A percentile compares a stretch with the other conserved stretches of the same genome.
Conservation (phyloP, 2,329 filamentous ascomycete species). For the Falciphora oryzae region DNA sequence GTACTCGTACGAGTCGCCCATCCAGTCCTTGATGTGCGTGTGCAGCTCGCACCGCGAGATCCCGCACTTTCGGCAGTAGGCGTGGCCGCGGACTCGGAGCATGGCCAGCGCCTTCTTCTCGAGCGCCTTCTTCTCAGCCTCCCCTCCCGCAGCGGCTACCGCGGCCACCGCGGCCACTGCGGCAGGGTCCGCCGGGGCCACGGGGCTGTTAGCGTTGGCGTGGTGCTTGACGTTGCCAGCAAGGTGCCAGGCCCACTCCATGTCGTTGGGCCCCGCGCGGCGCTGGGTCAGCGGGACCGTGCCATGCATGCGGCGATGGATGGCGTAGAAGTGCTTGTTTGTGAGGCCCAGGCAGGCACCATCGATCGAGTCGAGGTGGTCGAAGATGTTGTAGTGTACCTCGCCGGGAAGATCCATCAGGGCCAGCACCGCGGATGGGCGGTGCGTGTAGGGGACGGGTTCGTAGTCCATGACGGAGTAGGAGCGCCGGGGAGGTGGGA, state of each 20-base stretch:
- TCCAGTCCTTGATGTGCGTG: constrained; percentile 55
- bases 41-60: constrained; percentile 57
- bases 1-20: constrained; percentile 52
- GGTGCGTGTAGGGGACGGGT: constrained; percentile 44
- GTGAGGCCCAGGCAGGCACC: constrained; percentile 56
- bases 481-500: constrained; percentile 46
- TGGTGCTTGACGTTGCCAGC: constrained; percentile 35
- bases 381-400: constrained; percentile 55
- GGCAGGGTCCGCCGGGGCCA: constrained; percentile 1
- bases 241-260: constrained; percentile 59
- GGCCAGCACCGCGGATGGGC: constrained; percentile 38
- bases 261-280: constrained; percentile 54
- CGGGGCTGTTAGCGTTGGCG: not conserved
- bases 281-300: constrained; percentile 50
- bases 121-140: constrained; percentile 13
- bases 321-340: constrained; percentile 51
- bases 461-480: constrained; percentile 58
- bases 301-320: constrained; percentile 52
- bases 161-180: constrained; percentile 10
- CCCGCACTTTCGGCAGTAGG: constrained; percentile 58
- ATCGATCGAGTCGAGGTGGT: constrained; percentile 59
- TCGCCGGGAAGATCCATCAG: constrained; percentile 51
- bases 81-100: constrained; percentile 51
- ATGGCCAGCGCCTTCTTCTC: constrained; percentile 31
- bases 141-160: constrained; percentile 9